Conservation (phyloP, 148 eudicot genomes). For the Persicaria maculosa region DNA sequence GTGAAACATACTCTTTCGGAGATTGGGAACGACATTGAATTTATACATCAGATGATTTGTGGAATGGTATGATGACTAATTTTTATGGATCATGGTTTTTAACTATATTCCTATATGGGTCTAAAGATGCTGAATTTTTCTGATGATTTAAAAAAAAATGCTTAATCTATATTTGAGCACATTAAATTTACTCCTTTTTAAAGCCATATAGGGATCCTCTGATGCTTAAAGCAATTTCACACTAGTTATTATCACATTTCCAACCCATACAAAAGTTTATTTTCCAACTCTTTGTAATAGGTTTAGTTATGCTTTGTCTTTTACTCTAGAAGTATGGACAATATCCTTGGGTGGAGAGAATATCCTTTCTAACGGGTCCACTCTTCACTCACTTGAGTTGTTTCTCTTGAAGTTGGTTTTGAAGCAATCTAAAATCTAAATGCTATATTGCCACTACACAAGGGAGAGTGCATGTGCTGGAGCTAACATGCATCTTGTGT, state of each 20-base stretch:
- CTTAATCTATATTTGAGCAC: neutral
- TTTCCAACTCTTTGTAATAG: neutral
- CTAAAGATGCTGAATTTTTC: neutral
- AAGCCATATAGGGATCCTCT: neutral
- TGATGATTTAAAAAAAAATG: neutral
- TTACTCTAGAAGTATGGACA: no score
- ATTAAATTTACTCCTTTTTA: no score
- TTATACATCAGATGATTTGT: constrained; percentile 59
- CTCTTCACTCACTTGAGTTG: neutral
- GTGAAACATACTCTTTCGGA: constrained; percentile 63
- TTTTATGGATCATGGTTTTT: neutral
- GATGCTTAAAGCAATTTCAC: neutral
- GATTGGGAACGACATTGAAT: constrained; percentile 68
- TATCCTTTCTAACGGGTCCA: neutral
- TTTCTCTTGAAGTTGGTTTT: neutral
- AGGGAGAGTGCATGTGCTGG: neutral
- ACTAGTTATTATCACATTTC: neutral
- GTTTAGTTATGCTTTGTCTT: no score
- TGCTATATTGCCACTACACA: neutral
- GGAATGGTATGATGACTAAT: constrained; percentile 53
- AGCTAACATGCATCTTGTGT: no score
- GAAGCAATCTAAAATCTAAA: neutral
- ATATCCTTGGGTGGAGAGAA: no score
- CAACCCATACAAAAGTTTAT: neutral
- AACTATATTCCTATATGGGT: neutral